Conservation (phyloP, 2,329 filamentous ascomycete species). For the Aspergillus sclerotialis region DNA sequence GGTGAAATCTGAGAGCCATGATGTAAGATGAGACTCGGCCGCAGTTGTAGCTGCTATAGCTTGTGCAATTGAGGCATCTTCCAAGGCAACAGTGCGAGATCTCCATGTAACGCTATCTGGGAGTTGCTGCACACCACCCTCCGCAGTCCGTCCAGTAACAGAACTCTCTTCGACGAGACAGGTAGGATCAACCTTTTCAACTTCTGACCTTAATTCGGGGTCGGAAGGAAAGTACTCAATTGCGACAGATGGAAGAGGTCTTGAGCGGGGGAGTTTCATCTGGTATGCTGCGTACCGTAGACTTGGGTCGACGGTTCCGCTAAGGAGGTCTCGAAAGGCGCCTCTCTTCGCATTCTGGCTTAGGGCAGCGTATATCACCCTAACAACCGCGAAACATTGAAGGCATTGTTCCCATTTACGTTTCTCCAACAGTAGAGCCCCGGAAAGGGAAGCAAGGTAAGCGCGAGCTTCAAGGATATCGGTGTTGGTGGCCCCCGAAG, state of each 20-base stretch:
- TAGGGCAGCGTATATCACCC: constrained; percentile 76
- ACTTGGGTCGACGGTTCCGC: constrained; percentile 82
- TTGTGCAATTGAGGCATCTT: constrained; percentile 85
- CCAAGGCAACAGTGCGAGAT: constrained; percentile 74
- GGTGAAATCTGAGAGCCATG: constrained; percentile 38
- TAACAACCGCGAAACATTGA: constrained; percentile 64
- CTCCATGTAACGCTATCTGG: constrained; percentile 81
- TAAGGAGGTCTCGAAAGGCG: constrained; percentile 76
- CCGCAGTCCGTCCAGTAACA: constrained; percentile 39
- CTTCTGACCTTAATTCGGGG: constrained; percentile 53
- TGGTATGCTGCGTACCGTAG: constrained; percentile 94
- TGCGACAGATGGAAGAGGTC: constrained; percentile 71
- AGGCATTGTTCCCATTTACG: constrained; percentile 77
- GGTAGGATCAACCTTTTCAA: constrained; percentile 64
- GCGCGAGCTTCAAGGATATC: constrained; percentile 81
- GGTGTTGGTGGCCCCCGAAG: constrained; percentile 58
- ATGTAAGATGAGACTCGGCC: constrained; percentile 46
- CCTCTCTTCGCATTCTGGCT: constrained; percentile 60
- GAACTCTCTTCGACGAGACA: constrained; percentile 56
- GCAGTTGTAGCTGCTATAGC: constrained; percentile 64
- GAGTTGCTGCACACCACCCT: constrained; percentile 42
- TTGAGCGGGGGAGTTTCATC: constrained; percentile 75
- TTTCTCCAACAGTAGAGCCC: constrained; percentile 78
- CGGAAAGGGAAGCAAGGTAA: constrained; percentile 70
- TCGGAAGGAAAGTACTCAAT: constrained; percentile 68